Evolutionary conservation across 164 flowering plant genomes (phyloP).

Genomic region (Sextonia rubra): DNA sequence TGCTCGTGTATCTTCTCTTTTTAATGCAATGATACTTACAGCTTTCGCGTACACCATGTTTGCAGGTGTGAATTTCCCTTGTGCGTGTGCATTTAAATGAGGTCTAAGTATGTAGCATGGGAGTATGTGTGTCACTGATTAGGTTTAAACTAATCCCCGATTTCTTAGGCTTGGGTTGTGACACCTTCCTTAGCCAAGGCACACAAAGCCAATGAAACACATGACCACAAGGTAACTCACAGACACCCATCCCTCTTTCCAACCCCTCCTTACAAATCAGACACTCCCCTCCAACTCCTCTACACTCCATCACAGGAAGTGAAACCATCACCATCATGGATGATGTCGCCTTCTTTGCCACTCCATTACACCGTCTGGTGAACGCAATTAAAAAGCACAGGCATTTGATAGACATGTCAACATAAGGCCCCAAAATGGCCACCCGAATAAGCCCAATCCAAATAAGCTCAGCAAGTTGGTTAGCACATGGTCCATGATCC

Average conservation of each 20-base stretch:
- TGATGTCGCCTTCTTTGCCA: constrained; percentile 39
- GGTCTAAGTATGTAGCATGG: too few relatives aligned
- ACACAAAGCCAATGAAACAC: constrained; percentile 85
- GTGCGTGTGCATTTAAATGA: too few relatives aligned
- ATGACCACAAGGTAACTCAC: constrained; percentile 81
- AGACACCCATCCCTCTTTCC: constrained; percentile 64
- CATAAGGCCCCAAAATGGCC: constrained; percentile 32
- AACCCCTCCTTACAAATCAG: constrained; percentile 78
- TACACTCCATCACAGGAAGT: constrained; percentile 52
- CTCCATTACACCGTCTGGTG: constrained; percentile 10
- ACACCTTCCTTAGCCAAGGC: constrained; percentile 66
- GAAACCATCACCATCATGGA: constrained; percentile 64
- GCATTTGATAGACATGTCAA: constrained; percentile 45
- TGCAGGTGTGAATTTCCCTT: too few relatives aligned
- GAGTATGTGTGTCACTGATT: too few relatives aligned
- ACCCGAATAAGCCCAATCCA: constrained; percentile 25
- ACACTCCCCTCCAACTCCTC: constrained; percentile 38
- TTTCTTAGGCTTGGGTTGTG: too few relatives aligned
- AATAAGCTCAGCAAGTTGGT: constrained; percentile 28
- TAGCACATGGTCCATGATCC: constrained; percentile 22
- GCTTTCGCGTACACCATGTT: too few relatives aligned
- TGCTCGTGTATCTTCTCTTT: too few relatives aligned
- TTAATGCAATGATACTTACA: too few relatives aligned
- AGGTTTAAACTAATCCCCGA: too few relatives aligned
- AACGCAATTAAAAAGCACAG: constrained; percentile 35